Percentiles rank a stretch among this genome's conserved stretches.
phyloP scores from a whole-genome alignment of 164 flowering plant genomes.

The Annona squamosa region DNA sequence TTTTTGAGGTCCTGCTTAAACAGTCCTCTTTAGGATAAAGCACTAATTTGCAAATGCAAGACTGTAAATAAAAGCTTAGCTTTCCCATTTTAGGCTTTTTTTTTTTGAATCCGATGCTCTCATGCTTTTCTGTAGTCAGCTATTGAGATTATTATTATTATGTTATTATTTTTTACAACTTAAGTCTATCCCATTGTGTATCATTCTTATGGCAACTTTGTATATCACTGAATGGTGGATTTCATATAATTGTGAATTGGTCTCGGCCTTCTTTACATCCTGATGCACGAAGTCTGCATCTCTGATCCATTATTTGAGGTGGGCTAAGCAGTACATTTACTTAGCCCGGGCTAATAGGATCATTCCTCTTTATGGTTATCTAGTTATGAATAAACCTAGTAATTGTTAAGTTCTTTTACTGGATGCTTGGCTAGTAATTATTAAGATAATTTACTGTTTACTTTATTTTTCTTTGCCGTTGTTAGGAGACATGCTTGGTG shows the following conservation, averaged over 20 bases:
- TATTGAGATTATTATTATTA: too few relatives aligned
- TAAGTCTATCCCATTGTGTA: not conserved
- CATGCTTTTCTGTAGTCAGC: not conserved
- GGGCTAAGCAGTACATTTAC: too few relatives aligned
- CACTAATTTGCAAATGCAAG: too few relatives aligned
- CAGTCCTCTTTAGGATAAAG: too few relatives aligned
- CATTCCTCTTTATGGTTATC: not conserved
- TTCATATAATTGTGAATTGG: not conserved
- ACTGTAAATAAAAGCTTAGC: too few relatives aligned
- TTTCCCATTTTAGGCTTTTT: not conserved
- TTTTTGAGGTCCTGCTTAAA: too few relatives aligned
- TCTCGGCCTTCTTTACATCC: not conserved
- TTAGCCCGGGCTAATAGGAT: too few relatives aligned
- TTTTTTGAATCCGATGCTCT: not conserved
- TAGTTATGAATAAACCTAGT: not conserved
- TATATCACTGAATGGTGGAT: not conserved
- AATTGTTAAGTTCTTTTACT: not conserved
- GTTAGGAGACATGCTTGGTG: slow-evolving; percentile 91
- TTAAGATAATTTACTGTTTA: not conserved
- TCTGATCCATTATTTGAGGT: not conserved
- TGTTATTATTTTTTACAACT: too few relatives aligned
- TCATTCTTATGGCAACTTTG: not conserved
- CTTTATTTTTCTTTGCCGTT: not conserved
- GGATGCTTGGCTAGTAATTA: not conserved
- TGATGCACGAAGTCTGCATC: not conserved